Percentiles rank a stretch among this genome's conserved stretches.
These are phyloP conservation scores for Exsudoporus frostii DNA, from an alignment of 768 basidiomycete species.

Conservation along the genomic window DNA sequence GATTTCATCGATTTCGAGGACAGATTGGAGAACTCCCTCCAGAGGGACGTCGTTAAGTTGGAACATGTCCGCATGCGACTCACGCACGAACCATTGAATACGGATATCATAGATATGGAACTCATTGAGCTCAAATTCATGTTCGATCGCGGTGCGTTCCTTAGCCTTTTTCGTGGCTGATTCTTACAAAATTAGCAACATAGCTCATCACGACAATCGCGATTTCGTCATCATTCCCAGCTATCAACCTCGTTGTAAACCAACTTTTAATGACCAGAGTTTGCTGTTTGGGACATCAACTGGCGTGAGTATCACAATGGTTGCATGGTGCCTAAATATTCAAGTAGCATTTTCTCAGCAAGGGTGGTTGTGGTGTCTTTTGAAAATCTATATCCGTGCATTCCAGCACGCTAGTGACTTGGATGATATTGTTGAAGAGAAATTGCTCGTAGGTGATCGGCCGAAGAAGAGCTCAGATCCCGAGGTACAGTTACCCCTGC, in stretches of 20 bases:
- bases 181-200: conserved; percentile 9
- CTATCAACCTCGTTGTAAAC: conserved; percentile 61
- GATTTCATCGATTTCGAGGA: conserved; percentile 84
- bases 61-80: conserved; percentile 86
- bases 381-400: conserved; percentile 74
- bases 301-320: conserved; percentile 46
- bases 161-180: neutral
- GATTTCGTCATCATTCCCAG: conserved; percentile 77
- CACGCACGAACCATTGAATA: conserved; percentile 64
- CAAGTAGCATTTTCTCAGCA: conserved; percentile 38
- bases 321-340: neutral
- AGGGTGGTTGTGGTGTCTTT: conserved; percentile 69
- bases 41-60: conserved; percentile 76
- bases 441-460: conserved; percentile 75
- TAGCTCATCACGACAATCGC: conserved; percentile 83
- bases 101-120: conserved; percentile 78
- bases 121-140: conserved; percentile 82
- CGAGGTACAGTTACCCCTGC: conserved; percentile 48
- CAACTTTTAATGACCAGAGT: conserved; percentile 64
- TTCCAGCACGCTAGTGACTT: conserved; percentile 79
- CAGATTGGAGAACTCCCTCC: conserved; percentile 77
- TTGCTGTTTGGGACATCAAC: conserved; percentile 59
- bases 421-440: conserved; percentile 78
- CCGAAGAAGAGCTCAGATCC: conserved; percentile 59
- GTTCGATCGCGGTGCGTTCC: conserved; percentile 62